Percentiles rank a stretch among this genome's conserved stretches.
Evolutionary conservation across 768 basidiomycete genomes (phyloP).

Genomic region (Sarcodon aspratus): DNA sequence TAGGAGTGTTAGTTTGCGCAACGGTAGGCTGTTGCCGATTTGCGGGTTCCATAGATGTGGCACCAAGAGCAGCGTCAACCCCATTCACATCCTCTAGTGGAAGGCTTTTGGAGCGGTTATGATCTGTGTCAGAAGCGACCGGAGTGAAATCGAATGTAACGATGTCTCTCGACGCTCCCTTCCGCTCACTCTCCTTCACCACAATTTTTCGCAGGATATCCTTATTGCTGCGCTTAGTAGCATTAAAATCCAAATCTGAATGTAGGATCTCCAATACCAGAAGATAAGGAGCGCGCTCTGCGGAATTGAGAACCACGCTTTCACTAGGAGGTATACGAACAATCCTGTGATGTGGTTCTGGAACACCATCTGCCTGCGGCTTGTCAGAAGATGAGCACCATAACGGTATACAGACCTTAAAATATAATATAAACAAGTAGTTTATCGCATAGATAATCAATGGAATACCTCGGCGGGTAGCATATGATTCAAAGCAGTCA

Average conservation of each 20-base stretch:
- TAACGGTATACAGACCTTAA: slow-evolving; percentile 77
- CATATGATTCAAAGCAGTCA: slow-evolving; percentile 92
- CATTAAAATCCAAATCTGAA: slow-evolving; percentile 89
- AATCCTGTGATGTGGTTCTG: slow-evolving; percentile 81
- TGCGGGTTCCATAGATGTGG: not conserved
- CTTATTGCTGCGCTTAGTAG: slow-evolving; percentile 69
- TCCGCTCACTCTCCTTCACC: slow-evolving; percentile 48
- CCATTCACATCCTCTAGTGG: too few relatives aligned
- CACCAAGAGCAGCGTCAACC: not conserved
- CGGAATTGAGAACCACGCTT: slow-evolving; percentile 95
- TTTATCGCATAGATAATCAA: slow-evolving; percentile 5
- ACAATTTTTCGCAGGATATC: slow-evolving; percentile 76
- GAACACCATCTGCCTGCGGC: slow-evolving; percentile 25
- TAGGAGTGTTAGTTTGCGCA: not conserved
- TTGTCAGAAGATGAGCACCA: slow-evolving; percentile 73
- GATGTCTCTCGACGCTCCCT: slow-evolving; percentile 47
- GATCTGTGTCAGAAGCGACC: not conserved
- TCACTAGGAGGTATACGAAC: slow-evolving; percentile 97
- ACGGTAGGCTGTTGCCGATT: not conserved
- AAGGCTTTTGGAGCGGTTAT: too few relatives aligned
- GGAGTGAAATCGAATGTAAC: slow-evolving; percentile 14
- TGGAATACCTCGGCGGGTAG: slow-evolving; percentile 80
- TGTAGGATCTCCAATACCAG: slow-evolving; percentile 85
- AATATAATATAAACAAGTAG: slow-evolving; percentile 1
- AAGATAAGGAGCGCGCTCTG: slow-evolving; percentile 90